phyloP scores from a whole-genome alignment of 73 alveolate species.

The Paramecium biaurelia region DNA sequence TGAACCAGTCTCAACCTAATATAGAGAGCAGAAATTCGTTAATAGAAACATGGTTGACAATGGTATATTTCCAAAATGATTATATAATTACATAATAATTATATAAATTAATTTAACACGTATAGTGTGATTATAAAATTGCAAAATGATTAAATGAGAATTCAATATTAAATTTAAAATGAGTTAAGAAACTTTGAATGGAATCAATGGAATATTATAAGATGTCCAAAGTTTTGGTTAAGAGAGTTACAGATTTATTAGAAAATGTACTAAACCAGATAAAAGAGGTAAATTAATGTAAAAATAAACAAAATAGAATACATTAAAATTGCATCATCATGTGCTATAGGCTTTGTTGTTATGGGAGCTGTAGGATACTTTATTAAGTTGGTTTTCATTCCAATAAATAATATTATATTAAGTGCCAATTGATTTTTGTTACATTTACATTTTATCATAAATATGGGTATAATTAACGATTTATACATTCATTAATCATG shows the following conservation, averaged over 20 bases:
- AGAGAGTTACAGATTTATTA: constrained; percentile 75
- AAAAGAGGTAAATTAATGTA: constrained; percentile 70
- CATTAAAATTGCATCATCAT: constrained; percentile 78
- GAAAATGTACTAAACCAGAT: constrained; percentile 87
- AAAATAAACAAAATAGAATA: constrained; percentile 64
- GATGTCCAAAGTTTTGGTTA: constrained; percentile 70
- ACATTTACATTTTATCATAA: not conserved
- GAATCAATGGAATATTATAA: constrained; percentile 52
- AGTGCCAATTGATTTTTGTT: constrained; percentile 46
- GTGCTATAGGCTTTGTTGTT: constrained; percentile 86
- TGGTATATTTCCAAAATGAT: constrained; percentile 23
- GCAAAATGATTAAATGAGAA: not conserved
- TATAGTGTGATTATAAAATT: not conserved
- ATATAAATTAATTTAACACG: constrained; percentile 5
- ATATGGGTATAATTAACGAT: no score
- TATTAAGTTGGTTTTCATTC: constrained; percentile 86
- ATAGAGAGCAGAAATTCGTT: constrained; percentile 17
- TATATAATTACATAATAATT: not conserved
- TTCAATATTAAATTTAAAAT: constrained; percentile 12
- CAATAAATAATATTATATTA: constrained; percentile 86
- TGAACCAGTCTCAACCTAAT: not conserved
- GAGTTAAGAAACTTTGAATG: constrained; percentile 53
- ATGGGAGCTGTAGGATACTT: constrained; percentile 88
- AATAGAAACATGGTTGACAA: constrained; percentile 17
- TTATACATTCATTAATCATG: no score